Base-by-base conservation (phyloP, 495 filamentous ascomycete genomes). In the Neurospora terricola region DNA sequence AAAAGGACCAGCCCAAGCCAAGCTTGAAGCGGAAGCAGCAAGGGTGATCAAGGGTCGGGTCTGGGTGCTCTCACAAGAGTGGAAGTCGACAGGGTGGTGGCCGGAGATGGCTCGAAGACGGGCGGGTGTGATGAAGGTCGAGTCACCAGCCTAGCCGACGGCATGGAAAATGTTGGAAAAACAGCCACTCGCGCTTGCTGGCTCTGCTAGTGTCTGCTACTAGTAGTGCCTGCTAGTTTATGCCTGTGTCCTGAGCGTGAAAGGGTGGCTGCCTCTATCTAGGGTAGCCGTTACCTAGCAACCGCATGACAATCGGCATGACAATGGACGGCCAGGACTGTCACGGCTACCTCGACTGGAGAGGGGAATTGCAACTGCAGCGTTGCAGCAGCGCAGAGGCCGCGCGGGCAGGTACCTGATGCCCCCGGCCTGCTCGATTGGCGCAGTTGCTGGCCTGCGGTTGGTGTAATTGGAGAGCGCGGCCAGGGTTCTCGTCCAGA, bases 91-190 rank as follows among this genome's bases (percentile, higher is more conserved):
- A 75, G 68, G 38, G 71, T 72, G 74, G 75, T 72, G 77, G 76
- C 45, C 43, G 72, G 71, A 74, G 76, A 30, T 59, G 71, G 68
- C 27, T 36, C 34, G 34, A 39, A 73, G 66, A 23, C 21, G 39
- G 43, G 21, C 21, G 37, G 70, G 23, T 16, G 12, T 66, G 69
- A 23, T 16, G 9, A 38, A 34, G 23, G 16, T 43, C 38, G 70
- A 72, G 68, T 70, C 45, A 69, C 69, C 34, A 43, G 71, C 69
- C 70, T 36, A 74, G 74, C 69, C 39, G 54, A 62, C 54, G 54
- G 27, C 39, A 75, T 74, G 75, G 77, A 76, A 79, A 77, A 76
- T 80, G 77, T 73, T 80, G 78, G 78, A 77, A 76, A 73, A 71
- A 40, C 71, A 43, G 42, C 42, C 43, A 66, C 70, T 39, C 42